These are phyloP conservation scores for Spathaspora hagerdaliae DNA, from an alignment of 805 yeast species.

Conservation along the genomic window DNA sequence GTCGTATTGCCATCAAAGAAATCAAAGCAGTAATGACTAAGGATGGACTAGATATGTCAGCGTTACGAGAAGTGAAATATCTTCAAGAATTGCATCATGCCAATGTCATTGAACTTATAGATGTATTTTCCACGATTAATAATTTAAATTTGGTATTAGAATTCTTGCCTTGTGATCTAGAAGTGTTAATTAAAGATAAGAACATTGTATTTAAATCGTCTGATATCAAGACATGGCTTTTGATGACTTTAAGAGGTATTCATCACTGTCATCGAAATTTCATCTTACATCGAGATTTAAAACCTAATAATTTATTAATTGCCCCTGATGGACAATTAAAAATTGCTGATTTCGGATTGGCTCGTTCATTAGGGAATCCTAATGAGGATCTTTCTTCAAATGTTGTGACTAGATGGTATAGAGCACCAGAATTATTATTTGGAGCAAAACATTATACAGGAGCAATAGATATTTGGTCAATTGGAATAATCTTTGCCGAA, in stretches of 20 bases:
- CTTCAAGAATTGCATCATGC: slow-evolving; percentile 68
- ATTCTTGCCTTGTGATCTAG: slow-evolving; percentile 83
- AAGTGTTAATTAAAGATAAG: slow-evolving; percentile 80
- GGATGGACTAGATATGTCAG: slow-evolving; percentile 97
- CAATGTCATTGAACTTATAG: slow-evolving; percentile 83
- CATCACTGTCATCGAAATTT: slow-evolving; percentile 94
- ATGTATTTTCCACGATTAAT: slow-evolving; percentile 69
- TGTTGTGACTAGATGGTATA: slow-evolving; percentile 96
- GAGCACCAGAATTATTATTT: slow-evolving; percentile 64
- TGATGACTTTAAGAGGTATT: slow-evolving; percentile 91
- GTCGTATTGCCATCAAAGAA: slow-evolving; percentile 87
- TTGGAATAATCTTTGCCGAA: slow-evolving; percentile 81
- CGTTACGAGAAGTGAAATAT: slow-evolving; percentile 88
- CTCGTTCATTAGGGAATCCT: slow-evolving; percentile 73
- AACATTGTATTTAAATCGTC: slow-evolving; percentile 73
- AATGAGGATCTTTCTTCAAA: slow-evolving; percentile 80
- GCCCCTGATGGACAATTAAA: slow-evolving; percentile 87
- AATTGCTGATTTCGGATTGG: slow-evolving; percentile 96
- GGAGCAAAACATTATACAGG: slow-evolving; percentile 43
- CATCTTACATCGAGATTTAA: slow-evolving; percentile 87
- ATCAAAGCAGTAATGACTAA: slow-evolving; percentile 91
- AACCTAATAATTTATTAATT: slow-evolving; percentile 84
- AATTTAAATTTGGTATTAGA: slow-evolving; percentile 86
- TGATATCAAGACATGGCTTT: slow-evolving; percentile 88
- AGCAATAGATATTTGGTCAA: slow-evolving; percentile 44